Conservation (phyloP, 345 rosid species). For the Raphanus sativus region DNA sequence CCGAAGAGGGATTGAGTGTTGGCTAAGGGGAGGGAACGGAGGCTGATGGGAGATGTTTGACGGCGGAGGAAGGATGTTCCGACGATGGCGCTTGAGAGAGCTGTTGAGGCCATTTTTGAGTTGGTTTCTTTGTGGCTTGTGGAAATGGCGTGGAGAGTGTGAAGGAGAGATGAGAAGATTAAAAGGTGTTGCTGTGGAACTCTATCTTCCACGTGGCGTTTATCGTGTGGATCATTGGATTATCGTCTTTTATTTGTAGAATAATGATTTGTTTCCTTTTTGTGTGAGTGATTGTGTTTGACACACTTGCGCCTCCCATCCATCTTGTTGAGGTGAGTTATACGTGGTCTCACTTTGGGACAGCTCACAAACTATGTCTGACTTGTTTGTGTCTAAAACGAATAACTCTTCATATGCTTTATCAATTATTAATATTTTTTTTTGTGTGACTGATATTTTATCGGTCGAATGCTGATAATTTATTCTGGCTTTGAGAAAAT, state of each 20-base stretch:
- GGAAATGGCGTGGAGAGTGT: constrained; percentile 37
- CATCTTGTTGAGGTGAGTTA: constrained; percentile 16
- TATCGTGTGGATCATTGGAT: constrained; percentile 38
- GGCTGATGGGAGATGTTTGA: constrained; percentile 45
- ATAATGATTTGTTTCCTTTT: not conserved
- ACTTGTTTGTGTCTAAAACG: not conserved
- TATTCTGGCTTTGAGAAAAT: no score
- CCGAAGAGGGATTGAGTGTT: constrained; percentile 60
- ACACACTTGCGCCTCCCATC: constrained; percentile 22
- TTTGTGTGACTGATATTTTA: not conserved
- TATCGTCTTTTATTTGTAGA: constrained; percentile 34
- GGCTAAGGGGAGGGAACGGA: constrained; percentile 49
- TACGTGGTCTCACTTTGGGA: constrained; percentile 18
- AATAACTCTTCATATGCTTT: not conserved
- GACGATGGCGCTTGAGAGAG: constrained; percentile 62
- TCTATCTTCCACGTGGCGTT: constrained; percentile 71
- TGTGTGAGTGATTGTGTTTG: constrained; percentile 24
- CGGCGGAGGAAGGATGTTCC: constrained; percentile 62
- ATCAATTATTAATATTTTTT: not conserved
- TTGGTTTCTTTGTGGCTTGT: not conserved
- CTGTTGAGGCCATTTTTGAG: constrained; percentile 51
- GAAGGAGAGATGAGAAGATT: not conserved
- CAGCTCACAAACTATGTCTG: constrained; percentile 16
- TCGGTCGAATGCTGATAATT: no score
- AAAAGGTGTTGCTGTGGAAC: constrained; percentile 27